phyloP scores from a whole-genome alignment of 495 filamentous ascomycete species.

The Penicillium taxi region DNA sequence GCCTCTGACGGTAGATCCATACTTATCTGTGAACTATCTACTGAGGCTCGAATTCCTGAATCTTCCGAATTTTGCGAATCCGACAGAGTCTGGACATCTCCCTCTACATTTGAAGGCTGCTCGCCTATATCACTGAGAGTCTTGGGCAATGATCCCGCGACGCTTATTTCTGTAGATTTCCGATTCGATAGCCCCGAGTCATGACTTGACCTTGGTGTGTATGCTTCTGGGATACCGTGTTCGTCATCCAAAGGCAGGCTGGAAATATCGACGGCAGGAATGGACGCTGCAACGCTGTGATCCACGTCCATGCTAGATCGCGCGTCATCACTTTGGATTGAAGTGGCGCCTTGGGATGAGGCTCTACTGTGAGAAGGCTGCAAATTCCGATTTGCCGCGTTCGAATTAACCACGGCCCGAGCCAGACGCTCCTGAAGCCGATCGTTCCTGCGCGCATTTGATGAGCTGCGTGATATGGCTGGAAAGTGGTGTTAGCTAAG shows the following conservation, averaged over 20 bases:
- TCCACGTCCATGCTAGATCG: conserved; percentile 36
- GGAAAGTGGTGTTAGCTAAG: conserved; percentile 14
- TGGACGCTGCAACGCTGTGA: conserved; percentile 16
- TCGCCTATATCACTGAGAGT: conserved; percentile 13
- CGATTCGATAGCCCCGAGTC: conserved; percentile 28
- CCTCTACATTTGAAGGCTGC: conserved; percentile 4
- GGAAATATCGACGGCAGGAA: conserved; percentile 11
- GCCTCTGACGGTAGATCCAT: conserved; percentile 12
- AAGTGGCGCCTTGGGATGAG: conserved; percentile 29
- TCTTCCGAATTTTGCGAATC: conserved; percentile 5
- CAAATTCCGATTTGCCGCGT: conserved; percentile 19
- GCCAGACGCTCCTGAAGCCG: conserved; percentile 82
- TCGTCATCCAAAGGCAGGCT: conserved; percentile 10
- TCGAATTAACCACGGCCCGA: conserved; percentile 49
- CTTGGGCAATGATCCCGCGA: conserved; percentile 10
- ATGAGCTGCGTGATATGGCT: conserved; percentile 48
- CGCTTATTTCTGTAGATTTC: conserved; percentile 23
- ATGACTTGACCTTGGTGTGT: conserved; percentile 19
- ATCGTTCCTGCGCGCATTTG: conserved; percentile 53
- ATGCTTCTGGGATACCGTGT: conserved; percentile 3
- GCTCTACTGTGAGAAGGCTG: conserved; percentile 29
- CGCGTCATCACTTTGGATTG: conserved; percentile 26
- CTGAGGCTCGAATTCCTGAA: conserved; percentile 5
- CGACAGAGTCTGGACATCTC: conserved; percentile 4
- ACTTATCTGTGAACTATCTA: conserved; percentile 10